Percentiles rank a stretch among this genome's conserved stretches.
Evolutionary conservation across 495 filamentous ascomycete genomes (phyloP).

Genomic region (Penicillium simplicissimum): DNA sequence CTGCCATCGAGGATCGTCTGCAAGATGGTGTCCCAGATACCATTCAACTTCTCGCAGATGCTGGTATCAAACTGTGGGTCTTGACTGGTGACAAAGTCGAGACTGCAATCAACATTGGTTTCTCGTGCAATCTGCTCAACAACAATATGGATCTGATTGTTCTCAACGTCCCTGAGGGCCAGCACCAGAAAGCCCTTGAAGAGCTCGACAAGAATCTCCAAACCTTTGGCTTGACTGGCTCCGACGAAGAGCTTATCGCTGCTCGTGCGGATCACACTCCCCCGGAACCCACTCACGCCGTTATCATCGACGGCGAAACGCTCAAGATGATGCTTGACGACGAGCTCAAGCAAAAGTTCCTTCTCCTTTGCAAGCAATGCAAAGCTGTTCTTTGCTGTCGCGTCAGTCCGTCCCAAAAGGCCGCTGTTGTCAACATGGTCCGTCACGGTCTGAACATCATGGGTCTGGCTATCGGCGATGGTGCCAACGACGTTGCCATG

Average conservation of each 20-base stretch:
- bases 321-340: conserved; percentile 87
- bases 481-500: conserved; percentile 99
- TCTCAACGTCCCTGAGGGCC: conserved; percentile 79
- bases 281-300: conserved; percentile 86
- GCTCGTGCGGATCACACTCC: conserved; percentile 81
- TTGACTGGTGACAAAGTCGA: conserved; percentile 98
- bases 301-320: conserved; percentile 95
- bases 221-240: conserved; percentile 77
- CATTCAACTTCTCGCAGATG: conserved; percentile 86
- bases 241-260: conserved; percentile 78
- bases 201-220: conserved; percentile 73
- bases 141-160: conserved; percentile 98
- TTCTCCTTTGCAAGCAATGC: conserved; percentile 96
- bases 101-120: conserved; percentile 99
- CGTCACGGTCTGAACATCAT: conserved; percentile 94
- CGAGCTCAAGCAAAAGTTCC: conserved; percentile 81
- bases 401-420: conserved; percentile 96
- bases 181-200: conserved; percentile 59
- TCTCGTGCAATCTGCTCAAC: conserved; percentile 95
- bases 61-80: conserved; percentile 99
- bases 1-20: conserved; percentile 95
- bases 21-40: conserved; percentile 98
- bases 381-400: conserved; percentile 96
- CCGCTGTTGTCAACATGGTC: conserved; percentile 94
- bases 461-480: conserved; percentile 95